Evolutionary conservation across 1,139 yeast genomes (phyloP).

Genomic region (Hemisphaericaspora xylanilytica): DNA sequence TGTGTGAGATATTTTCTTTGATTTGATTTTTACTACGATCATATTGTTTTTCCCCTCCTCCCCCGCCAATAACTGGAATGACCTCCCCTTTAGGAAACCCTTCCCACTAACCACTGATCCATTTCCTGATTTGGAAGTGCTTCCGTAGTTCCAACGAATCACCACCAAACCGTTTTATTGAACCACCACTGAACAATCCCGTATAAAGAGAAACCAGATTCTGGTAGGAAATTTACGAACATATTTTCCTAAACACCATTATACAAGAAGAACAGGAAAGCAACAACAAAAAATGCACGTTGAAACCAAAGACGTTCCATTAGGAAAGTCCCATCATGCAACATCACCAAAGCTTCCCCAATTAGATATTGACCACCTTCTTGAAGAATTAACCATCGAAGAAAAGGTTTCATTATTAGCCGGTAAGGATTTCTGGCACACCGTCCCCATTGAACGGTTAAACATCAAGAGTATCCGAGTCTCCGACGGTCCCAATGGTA

Average conservation of each 20-base stretch:
- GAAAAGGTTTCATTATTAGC: constrained; percentile 51
- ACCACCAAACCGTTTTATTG: too few relatives aligned
- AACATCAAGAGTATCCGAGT: constrained; percentile 34
- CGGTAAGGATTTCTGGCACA: constrained; percentile 58
- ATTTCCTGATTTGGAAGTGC: constrained; percentile 2
- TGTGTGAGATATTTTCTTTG: too few relatives aligned
- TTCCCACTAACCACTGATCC: not conserved
- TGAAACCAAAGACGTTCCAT: constrained; percentile 2
- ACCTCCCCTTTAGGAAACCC: constrained; percentile 2
- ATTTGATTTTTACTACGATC: too few relatives aligned
- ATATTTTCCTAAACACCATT: too few relatives aligned
- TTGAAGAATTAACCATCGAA: constrained; percentile 41
- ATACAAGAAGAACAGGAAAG: too few relatives aligned
- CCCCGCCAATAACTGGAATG: not conserved
- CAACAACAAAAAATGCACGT: constrained; percentile 5
- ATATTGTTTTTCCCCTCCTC: too few relatives aligned
- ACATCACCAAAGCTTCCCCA: constrained; percentile 7
- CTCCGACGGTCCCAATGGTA: constrained; percentile 39
- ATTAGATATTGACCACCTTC: constrained; percentile 44
- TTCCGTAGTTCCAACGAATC: constrained; percentile 1
- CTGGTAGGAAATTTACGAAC: not conserved
- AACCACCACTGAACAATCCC: too few relatives aligned
- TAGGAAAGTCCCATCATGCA: not conserved
- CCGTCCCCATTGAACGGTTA: constrained; percentile 46
- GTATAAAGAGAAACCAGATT: too few relatives aligned